phyloP scores from a whole-genome alignment of 108 stramenopile genomes.

The Asterionellopsis glacialis region DNA sequence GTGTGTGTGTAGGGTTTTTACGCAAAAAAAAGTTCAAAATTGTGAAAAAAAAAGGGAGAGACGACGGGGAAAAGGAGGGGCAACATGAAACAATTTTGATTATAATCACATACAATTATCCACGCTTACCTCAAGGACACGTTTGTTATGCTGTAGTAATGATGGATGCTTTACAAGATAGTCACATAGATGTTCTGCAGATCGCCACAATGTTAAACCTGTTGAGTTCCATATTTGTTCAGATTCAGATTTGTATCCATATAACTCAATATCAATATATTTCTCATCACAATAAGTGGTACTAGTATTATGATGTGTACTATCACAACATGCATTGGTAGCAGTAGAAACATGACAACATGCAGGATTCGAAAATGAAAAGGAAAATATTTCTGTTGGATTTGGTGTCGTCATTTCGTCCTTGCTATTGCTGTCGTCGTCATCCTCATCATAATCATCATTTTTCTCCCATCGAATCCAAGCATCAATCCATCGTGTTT shows the following conservation, averaged over 20 bases:
- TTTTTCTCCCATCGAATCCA: slow-evolving; percentile 45
- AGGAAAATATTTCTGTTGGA: slow-evolving; percentile 18
- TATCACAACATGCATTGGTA: background rate
- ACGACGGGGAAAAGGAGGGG: too few species aligned
- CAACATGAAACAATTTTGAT: too few species aligned
- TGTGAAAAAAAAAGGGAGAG: too few species aligned
- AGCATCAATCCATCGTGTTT: slow-evolving; percentile 52
- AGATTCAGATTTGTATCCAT: slow-evolving; percentile 43
- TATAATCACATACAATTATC: too few species aligned
- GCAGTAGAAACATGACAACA: background rate
- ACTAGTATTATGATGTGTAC: slow-evolving; percentile 3
- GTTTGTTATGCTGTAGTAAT: slow-evolving; percentile 9
- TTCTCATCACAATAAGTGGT: background rate
- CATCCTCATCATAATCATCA: slow-evolving; percentile 15
- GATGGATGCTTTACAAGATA: slow-evolving; percentile 41
- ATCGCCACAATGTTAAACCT: slow-evolving; percentile 74
- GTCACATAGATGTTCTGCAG: slow-evolving; percentile 56
- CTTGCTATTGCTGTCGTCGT: slow-evolving; percentile 18
- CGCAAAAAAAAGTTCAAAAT: too few species aligned
- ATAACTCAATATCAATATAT: slow-evolving; percentile 37
- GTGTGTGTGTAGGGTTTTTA: too few species aligned
- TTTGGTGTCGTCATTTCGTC: slow-evolving; percentile 35
- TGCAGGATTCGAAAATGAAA: background rate
- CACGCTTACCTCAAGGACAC: slow-evolving; percentile 33
- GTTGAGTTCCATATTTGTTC: slow-evolving; percentile 72